Percentiles rank a stretch among this genome's conserved stretches.
Conservation (phyloP, 208 protist species). For the Endotrypanum monterogeii region DNA sequence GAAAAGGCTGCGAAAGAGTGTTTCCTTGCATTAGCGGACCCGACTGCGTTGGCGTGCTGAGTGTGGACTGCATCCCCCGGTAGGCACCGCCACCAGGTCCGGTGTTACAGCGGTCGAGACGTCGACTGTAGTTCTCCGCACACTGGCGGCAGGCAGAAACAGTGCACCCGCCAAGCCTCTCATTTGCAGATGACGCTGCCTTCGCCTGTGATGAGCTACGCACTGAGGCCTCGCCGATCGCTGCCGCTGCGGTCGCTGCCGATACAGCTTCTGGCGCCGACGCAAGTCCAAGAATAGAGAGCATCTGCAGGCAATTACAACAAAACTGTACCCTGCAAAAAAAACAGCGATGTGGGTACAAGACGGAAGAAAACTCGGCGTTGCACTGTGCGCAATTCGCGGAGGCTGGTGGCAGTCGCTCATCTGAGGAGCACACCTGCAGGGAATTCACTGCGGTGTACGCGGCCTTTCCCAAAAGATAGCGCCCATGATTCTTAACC, state of each 20-base stretch:
- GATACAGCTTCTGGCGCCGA: background rate
- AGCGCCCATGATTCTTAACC: background rate
- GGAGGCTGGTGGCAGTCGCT: slow-evolving; percentile 37
- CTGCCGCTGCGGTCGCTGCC: background rate
- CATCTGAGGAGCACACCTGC: slow-evolving; percentile 29
- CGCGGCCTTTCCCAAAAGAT: background rate
- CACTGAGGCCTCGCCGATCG: no score
- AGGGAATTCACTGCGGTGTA: background rate
- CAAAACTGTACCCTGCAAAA: slow-evolving; percentile 72
- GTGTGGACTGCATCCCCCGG: slow-evolving; percentile 30
- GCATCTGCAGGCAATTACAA: slow-evolving; percentile 44
- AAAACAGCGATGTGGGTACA: slow-evolving; percentile 71
- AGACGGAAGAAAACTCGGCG: slow-evolving; percentile 56
- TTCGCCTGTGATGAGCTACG: background rate
- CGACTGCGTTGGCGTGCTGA: background rate
- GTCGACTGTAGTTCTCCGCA: slow-evolving; percentile 62
- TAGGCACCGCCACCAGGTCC: slow-evolving; percentile 27
- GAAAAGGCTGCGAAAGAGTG: background rate
- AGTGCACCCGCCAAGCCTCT: slow-evolving; percentile 13
- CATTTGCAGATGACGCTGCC: background rate
- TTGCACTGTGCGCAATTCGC: slow-evolving; percentile 61
- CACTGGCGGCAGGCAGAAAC: slow-evolving; percentile 60
- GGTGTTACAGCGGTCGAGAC: slow-evolving; percentile 34
- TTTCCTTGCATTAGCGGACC: background rate
- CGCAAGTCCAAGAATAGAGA: slow-evolving; percentile 19